These are phyloP conservation scores for Hypoxylon sp. DNA, from an alignment of 2,329 filamentous ascomycete genomes.

Conservation along the genomic window DNA sequence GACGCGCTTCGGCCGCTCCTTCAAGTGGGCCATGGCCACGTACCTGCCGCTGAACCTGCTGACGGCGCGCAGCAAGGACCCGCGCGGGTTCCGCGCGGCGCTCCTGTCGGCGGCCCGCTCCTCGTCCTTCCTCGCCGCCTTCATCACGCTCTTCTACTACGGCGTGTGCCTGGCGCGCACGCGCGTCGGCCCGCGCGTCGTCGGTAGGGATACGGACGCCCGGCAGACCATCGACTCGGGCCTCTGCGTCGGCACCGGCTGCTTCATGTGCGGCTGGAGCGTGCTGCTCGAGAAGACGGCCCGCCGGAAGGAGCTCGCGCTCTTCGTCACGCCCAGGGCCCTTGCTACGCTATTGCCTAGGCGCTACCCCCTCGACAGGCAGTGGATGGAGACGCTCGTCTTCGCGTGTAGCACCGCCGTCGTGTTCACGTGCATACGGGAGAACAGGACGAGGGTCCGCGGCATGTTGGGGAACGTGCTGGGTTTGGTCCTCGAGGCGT, in stretches of 20 bases:
- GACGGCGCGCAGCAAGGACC: constrained; percentile 59
- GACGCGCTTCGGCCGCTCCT: constrained; percentile 72
- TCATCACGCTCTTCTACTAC: constrained; percentile 85
- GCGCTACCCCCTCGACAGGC: constrained; percentile 67
- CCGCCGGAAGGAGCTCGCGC: constrained; percentile 75
- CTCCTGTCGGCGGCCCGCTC: constrained; percentile 70
- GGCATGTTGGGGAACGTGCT: constrained; percentile 73
- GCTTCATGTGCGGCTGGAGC: constrained; percentile 81
- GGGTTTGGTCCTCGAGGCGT: constrained; percentile 55
- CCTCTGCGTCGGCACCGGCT: constrained; percentile 75
- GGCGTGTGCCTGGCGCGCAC: constrained; percentile 81
- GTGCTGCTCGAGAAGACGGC: constrained; percentile 73
- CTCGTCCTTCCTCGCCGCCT: constrained; percentile 78
- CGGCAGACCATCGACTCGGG: constrained; percentile 66
- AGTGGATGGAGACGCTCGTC: constrained; percentile 71
- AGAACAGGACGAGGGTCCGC: constrained; percentile 69
- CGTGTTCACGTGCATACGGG: constrained; percentile 71
- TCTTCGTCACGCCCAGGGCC: constrained; percentile 83
- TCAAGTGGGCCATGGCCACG: constrained; percentile 76
- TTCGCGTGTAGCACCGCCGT: constrained; percentile 75
- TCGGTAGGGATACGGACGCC: constrained; percentile 59
- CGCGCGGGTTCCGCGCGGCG: constrained; percentile 56
- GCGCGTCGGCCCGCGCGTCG: constrained; percentile 72
- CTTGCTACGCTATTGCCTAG: constrained; percentile 77
- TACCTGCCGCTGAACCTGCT: constrained; percentile 78